These are phyloP conservation scores for Chenopodium berlandieri DNA, from an alignment of 148 eudicot genomes.

Conservation along the genomic window DNA sequence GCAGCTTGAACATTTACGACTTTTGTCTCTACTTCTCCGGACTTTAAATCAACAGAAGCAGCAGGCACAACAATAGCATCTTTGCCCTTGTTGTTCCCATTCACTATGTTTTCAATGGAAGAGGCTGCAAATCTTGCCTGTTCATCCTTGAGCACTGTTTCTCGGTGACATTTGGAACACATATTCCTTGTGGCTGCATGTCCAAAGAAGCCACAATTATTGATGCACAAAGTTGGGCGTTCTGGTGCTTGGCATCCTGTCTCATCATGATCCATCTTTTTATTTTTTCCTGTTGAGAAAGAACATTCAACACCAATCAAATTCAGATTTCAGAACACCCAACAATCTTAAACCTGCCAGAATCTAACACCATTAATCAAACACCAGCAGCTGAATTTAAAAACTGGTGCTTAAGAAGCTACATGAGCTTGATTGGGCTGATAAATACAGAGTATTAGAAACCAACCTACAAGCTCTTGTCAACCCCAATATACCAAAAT, in stretches of 20 bases:
- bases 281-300: background rate
- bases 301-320: background rate
- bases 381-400: background rate
- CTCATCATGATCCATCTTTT: constrained; percentile 36
- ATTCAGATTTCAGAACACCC: background rate
- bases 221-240: constrained; percentile 51
- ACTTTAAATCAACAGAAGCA: constrained; percentile 11
- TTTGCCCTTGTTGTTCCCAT: constrained; percentile 27
- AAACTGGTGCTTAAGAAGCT: background rate
- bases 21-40: constrained; percentile 17
- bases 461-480: background rate
- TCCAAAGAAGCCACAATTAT: constrained; percentile 64
- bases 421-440: background rate
- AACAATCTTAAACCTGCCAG: background rate
- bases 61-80: constrained; percentile 14
- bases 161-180: constrained; percentile 64
- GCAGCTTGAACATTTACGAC: constrained; percentile 13
- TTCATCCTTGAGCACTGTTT: constrained; percentile 39
- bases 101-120: constrained; percentile 35
- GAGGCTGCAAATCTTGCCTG: constrained; percentile 50
- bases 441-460: background rate
- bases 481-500: background rate
- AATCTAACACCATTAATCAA: background rate
- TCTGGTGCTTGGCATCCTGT: constrained; percentile 47
- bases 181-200: constrained; percentile 55